Base-by-base conservation (phyloP, 371 early-diverging fungal genomes). In the Blakeslea trispora region DNA sequence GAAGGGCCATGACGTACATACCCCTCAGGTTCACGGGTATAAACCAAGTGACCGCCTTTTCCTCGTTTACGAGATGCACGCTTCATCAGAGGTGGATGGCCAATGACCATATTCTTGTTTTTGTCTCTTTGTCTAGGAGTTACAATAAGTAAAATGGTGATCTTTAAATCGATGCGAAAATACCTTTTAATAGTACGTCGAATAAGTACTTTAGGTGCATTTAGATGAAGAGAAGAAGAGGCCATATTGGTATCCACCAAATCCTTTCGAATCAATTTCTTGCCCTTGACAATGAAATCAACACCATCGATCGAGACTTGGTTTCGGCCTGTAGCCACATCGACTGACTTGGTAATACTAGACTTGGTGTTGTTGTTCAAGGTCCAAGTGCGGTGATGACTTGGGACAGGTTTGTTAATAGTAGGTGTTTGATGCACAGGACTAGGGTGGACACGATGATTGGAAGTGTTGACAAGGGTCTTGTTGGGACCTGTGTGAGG, bases 261-360 rank as follows among this genome's bases (percentile, higher is more conserved):
- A 39, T 71, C 77, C 46, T 76, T 63, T 17, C 77, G 57, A 15
- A 76, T 63, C 18, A 76, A 22, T 34, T 73, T 73, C 47, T 65
- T 76, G 13, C 77, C 77, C 45, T 73, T 76, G 13, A 69, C 73
- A n/a, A 73, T 58, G 53, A 69, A 76, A 44, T 63, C 68, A 14
- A 80, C 74, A 22, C 81, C 77, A 19, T 74, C 58, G 3, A 77
- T 66, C 1, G 66, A 55, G 3, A 77, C 80, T 44, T 64, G 65
- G 35, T 74, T 64, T 22, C 72, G 69, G 2, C 72, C 64, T 5
- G 64, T 24, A 19, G 37, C 34, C 15, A 66, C 49, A 45, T 60
- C 44, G 17, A 55, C 45, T 24, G 53, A 55, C 19, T 55, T 45
- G 0, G 51, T 49, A 46, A 59, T 54, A 3, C 48, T 59, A 11